A percentile compares a stretch with the other conserved stretches of the same genome.
These are phyloP conservation scores for Aeminium ludgeri DNA, from an alignment of 495 filamentous ascomycete species.

Conservation along the genomic window DNA sequence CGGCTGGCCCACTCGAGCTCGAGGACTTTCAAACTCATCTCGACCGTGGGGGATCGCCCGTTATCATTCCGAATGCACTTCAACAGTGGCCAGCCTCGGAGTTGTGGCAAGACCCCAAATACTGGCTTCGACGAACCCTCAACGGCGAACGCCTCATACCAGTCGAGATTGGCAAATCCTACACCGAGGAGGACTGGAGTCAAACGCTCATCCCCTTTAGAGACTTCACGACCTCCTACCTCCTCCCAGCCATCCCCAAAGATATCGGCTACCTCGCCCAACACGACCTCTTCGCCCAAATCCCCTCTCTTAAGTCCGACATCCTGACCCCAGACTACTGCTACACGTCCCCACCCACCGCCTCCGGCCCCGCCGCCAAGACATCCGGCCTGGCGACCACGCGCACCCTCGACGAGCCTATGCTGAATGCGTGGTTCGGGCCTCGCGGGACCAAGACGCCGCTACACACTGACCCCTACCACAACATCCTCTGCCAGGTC, in stretches of 20 bases:
- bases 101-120: conserved; percentile 56
- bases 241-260: conserved; percentile 1
- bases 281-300: conserved; percentile 69
- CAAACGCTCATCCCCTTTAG: conserved; percentile 65
- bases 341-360: conserved; percentile 29
- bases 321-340: conserved; percentile 73
- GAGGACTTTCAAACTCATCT: conserved; percentile 51
- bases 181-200: conserved; percentile 73
- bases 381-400: conserved; percentile 24
- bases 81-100: conserved; percentile 51
- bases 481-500: conserved; percentile 83
- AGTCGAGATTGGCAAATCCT: conserved; percentile 75
- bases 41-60: conserved; percentile 34
- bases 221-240: conserved; percentile 47
- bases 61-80: conserved; percentile 51
- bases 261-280: conserved; percentile 60
- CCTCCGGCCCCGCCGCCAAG: conserved; percentile 9
- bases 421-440: conserved; percentile 78
- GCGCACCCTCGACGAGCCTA: conserved; percentile 17
- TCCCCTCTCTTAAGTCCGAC: conserved; percentile 60
- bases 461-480: conserved; percentile 82
- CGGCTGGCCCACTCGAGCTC: conserved; percentile 20
- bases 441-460: conserved; percentile 78
- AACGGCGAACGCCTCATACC: conserved; percentile 66
- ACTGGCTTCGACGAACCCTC: conserved; percentile 61